These are phyloP conservation scores for Xerocomellus amylosporus DNA, from an alignment of 768 basidiomycete genomes.

Conservation along the genomic window DNA sequence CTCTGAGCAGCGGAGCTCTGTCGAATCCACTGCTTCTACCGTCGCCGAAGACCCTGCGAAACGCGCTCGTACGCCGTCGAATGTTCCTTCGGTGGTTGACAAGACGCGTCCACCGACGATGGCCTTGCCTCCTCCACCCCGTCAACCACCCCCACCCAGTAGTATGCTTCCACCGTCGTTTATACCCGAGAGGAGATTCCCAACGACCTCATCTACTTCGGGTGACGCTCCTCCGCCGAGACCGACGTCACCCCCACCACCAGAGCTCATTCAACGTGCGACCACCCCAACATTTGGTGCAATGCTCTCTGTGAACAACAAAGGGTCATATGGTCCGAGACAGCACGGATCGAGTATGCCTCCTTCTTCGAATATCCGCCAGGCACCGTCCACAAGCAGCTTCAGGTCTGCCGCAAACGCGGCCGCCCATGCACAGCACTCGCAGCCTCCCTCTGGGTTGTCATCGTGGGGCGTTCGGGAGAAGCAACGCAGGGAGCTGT, in stretches of 20 bases:
- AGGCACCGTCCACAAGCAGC: slow-evolving; percentile 76
- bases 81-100: slow-evolving; percentile 56
- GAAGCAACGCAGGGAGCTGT: slow-evolving; percentile 55
- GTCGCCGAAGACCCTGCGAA: slow-evolving; percentile 44
- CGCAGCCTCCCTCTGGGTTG: slow-evolving; percentile 41
- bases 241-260: slow-evolving; percentile 89
- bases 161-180: slow-evolving; percentile 75
- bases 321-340: slow-evolving; percentile 46
- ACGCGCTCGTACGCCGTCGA: slow-evolving; percentile 66
- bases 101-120: slow-evolving; percentile 85
- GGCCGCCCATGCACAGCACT: slow-evolving; percentile 48
- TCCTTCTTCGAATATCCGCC: slow-evolving; percentile 62
- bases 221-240: slow-evolving; percentile 74
- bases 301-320: slow-evolving; percentile 54
- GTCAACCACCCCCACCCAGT: slow-evolving; percentile 64
- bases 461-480: slow-evolving; percentile 52
- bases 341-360: slow-evolving; percentile 77
- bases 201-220: slow-evolving; percentile 42
- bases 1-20: slow-evolving; percentile 65
- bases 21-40: slow-evolving; percentile 65
- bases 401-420: slow-evolving; percentile 74
- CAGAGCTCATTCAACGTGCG: slow-evolving; percentile 89
- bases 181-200: slow-evolving; percentile 65
- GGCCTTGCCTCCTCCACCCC: slow-evolving; percentile 77
- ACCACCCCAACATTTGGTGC: slow-evolving; percentile 80